A percentile compares a stretch with the other conserved stretches of the same genome.
These are phyloP conservation scores for Cladosporium sp. DNA, from an alignment of 2,329 filamentous ascomycete genomes.

Conservation along the genomic window DNA sequence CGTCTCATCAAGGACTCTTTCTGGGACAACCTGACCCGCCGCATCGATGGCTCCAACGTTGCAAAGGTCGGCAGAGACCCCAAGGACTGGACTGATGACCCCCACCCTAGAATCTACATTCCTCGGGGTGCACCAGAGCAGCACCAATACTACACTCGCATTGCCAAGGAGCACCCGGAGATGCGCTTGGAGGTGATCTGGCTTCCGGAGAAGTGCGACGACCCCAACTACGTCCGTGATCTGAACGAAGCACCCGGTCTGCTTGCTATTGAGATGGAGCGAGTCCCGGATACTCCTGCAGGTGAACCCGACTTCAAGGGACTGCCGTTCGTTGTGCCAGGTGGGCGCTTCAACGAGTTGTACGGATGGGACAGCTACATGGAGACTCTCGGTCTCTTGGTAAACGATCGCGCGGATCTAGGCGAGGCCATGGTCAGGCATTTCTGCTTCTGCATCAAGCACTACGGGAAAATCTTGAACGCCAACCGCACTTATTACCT, in stretches of 20 bases:
- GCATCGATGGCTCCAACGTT: constrained; percentile 83
- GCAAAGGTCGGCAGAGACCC: constrained; percentile 81
- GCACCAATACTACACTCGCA: constrained; percentile 76
- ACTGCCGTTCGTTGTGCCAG: constrained; percentile 92
- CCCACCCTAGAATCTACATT: constrained; percentile 85
- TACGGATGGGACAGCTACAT: constrained; percentile 99
- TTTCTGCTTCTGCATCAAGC: constrained; percentile 96
- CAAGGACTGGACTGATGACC: constrained; percentile 91
- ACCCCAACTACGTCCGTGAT: constrained; percentile 74
- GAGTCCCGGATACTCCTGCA: constrained; percentile 55
- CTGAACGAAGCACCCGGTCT: constrained; percentile 85
- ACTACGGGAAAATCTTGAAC: constrained; percentile 98
- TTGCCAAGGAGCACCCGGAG: constrained; percentile 73
- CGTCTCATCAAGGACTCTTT: constrained; percentile 85
- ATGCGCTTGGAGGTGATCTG: constrained; percentile 80
- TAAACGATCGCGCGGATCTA: constrained; percentile 77
- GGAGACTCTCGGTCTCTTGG: constrained; percentile 83
- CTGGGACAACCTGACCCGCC: constrained; percentile 83
- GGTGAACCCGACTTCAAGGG: constrained; percentile 68
- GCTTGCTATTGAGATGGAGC: constrained; percentile 80
- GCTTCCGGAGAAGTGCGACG: constrained; percentile 58
- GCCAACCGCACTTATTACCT: constrained; percentile 96
- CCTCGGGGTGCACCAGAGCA: constrained; percentile 80
- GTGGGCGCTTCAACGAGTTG: constrained; percentile 94
- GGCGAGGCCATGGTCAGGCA: constrained; percentile 93